Evolutionary conservation across 2,329 filamentous ascomycete genomes (phyloP), one percentile per base, ranked within the genome.

Genomic region (Sporothrix inflata): DNA sequence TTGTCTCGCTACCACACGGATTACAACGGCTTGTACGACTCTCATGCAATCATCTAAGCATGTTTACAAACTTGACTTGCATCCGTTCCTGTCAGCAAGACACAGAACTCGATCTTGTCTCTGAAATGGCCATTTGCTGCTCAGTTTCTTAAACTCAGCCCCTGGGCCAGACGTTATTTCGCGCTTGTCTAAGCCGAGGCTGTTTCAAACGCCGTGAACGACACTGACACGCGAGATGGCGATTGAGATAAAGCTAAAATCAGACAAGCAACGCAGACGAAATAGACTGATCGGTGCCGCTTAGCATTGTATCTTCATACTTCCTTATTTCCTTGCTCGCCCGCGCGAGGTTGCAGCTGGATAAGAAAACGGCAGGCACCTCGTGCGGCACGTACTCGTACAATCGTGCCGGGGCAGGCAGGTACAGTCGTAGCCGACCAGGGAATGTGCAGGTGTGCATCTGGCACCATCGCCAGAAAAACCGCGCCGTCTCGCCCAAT

Each of bases 401-500:
- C 38, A 24, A 24, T 12, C 4, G 6, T 8, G n/a, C 34, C 38
- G 42, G 38, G 57, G 34, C 14, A 63, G 57, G 19, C 38, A 63
- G 57, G 38, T 24, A 42, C 38, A 34, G 57, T 27, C 42, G 57
- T n/a, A 63, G 57, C 57, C 34, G 57, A 42, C 57, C 57, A 63
- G 57, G 57, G 30, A 60, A 63, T 12, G 34, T 24, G 57, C 57
- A 38, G 11, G n/a, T 24, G n/a, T 42, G 57, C n/a, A 40, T 7
- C 57, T 11, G 21, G 60, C 60, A 45, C 60, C 38, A 27, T 65
- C 38, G 38, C 19, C 55, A 60, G n/a, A 40, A 68, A 27, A 42
- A 27, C 45, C 47, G 47, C 65, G 45, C 65, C 65, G 65, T 68
- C 11, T 30, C 16, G 45, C 65, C 65, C 65, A n/a, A 68, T 24